Evolutionary conservation across 345 rosid species (phyloP).

Genomic region (thale cress (Arabidopsis thaliana)): DNA sequence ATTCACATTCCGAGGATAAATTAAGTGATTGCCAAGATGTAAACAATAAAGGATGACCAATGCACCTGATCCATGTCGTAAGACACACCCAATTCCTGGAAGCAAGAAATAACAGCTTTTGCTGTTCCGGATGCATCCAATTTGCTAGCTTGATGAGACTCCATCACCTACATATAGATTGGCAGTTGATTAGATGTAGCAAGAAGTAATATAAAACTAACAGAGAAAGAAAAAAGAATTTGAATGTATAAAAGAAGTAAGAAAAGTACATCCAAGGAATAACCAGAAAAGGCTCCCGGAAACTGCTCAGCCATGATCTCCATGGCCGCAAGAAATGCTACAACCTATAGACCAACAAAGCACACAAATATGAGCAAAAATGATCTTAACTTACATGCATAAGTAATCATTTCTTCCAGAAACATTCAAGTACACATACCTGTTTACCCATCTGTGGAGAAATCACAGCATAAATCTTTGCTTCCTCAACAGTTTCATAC

Average conservation of each 20-base stretch:
- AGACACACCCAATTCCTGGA: constrained; percentile 86
- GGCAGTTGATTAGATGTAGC: background rate
- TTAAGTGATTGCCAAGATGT: background rate
- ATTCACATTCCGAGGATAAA: background rate
- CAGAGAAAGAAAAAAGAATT: background rate
- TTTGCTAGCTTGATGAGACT: constrained; percentile 93
- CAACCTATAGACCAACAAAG: constrained; percentile 61
- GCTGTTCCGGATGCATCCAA: constrained; percentile 96
- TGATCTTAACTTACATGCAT: background rate
- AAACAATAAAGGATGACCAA: constrained; percentile 10
- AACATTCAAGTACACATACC: constrained; percentile 47
- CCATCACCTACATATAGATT: constrained; percentile 71
- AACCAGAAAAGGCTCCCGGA: constrained; percentile 97
- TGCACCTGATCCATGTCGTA: constrained; percentile 77
- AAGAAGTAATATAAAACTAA: constrained; percentile 15
- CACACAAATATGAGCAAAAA: constrained; percentile 36
- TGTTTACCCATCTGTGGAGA: constrained; percentile 99
- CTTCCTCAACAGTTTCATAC: constrained; percentile 69
- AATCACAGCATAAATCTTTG: constrained; percentile 82
- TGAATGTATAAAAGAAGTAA: background rate
- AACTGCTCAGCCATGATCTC: constrained; percentile 95
- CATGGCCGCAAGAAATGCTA: constrained; percentile 97
- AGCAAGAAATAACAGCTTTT: constrained; percentile 93
- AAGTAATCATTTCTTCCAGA: background rate
- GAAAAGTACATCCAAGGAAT: constrained; percentile 67